These are phyloP conservation scores for Blastomyces silverae DNA, from an alignment of 2,329 filamentous ascomycete species.

Conservation along the genomic window DNA sequence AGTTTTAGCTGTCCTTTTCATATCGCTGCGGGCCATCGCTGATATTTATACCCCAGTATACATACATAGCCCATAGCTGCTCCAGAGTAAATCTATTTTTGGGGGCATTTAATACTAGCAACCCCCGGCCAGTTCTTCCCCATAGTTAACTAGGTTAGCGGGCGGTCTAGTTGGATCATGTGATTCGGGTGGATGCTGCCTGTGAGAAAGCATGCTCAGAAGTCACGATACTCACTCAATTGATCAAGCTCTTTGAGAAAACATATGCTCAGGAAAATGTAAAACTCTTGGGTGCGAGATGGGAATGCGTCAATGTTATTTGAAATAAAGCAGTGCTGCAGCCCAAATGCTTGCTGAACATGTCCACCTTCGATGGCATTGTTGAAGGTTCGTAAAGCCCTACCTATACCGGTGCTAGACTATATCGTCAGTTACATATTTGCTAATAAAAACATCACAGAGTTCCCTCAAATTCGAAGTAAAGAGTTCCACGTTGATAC, in stretches of 20 bases:
- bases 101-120: too few species aligned
- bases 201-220: too few species aligned
- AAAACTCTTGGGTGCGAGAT: neutral
- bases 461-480: constrained; percentile 23
- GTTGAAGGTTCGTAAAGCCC: constrained; percentile 24
- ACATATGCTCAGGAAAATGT: neutral
- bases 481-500: neutral
- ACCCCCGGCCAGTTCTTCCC: too few species aligned
- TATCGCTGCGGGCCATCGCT: neutral
- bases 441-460: constrained; percentile 12
- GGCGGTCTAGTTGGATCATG: neutral
- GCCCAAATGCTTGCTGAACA: constrained; percentile 15
- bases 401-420: neutral
- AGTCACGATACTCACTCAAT: too few species aligned
- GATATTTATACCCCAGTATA: neutral
- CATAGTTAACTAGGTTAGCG: too few species aligned
- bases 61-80: too few species aligned
- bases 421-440: neutral
- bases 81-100: too few species aligned
- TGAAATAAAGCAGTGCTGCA: neutral
- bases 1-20: neutral
- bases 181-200: neutral
- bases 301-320: neutral
- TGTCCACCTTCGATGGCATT: constrained; percentile 33
- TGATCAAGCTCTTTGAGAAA: neutral